Evolutionary conservation across 1,284 basidiomycete genomes (phyloP), one percentile per base, ranked within the genome.

Genomic region (Bjerkandera adusta): DNA sequence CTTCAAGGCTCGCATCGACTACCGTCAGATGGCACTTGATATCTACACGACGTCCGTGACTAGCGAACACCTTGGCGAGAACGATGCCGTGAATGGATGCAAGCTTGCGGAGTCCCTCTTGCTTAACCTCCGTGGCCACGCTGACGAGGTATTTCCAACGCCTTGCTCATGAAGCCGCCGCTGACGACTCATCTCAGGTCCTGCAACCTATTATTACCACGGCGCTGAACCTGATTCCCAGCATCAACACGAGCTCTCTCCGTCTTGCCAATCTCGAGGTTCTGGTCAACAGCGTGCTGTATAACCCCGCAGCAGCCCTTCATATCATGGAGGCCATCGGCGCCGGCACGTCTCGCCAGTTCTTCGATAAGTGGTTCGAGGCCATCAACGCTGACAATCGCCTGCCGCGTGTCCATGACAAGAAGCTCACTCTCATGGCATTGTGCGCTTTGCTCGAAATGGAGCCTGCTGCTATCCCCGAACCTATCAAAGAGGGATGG

Each of bases 321-420:
- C 81, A 83, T 53, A 66, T 89, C 49, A 85, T 94, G 73, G 89
- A 92, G 60, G 65, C 58, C 16, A 69, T 73, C 57, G 74, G 73
- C 13, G 69, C 81, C 2, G 83, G 82, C 3, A 66, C 72, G 12
- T 77, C 84, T 1, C 79, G 80, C 34, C 58, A 65, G 13, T 90
- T 95, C 72, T 92, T 96, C 61, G 81, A 89, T 57, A 74, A 73
- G 52, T 92, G 90, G 85, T 90, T 91, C 57, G 76, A 67, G 6
- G 77, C 80, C 12, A 86, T 92, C 63, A 81, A 79, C 47, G 68
- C 70, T 39, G 72, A 81, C 18, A 69, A 73, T 24, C 77, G 75
- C 40, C 73, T 93, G 36, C 88, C 87, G 3, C 78, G 91, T n/a
- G 90, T 95, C 30, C 91, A 96, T 63, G 92, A 95, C 66, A 92